Evolutionary conservation across 176 grass and related monocot genomes (phyloP).

Genomic region (Oryza nivara): DNA sequence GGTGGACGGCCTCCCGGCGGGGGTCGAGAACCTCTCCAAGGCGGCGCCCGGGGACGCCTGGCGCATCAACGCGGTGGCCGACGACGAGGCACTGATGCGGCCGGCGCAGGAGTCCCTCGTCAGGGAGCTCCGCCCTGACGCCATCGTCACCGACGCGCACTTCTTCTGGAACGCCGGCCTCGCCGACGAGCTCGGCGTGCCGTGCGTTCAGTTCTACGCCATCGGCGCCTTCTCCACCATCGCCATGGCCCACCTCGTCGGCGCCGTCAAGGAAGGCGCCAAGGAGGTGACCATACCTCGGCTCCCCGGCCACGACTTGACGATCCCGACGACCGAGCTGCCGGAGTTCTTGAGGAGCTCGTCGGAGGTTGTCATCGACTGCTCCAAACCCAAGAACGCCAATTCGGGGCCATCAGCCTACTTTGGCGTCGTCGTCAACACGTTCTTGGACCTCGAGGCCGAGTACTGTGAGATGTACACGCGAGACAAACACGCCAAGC

Average conservation of each 20-base stretch:
- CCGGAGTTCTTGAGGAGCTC: too few relatives aligned
- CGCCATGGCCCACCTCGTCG: not conserved
- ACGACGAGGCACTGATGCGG: not conserved
- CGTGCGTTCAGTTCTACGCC: slow-evolving; percentile 3
- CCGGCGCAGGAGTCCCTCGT: not conserved
- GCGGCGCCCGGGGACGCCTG: not conserved
- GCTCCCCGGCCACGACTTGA: not conserved
- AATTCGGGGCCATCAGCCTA: accelerated
- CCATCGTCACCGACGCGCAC: slow-evolving; percentile 27
- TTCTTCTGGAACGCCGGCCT: slow-evolving; percentile 27
- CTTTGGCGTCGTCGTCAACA: slow-evolving; percentile 28
- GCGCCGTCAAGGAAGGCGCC: too few relatives aligned
- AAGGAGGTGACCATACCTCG: not conserved
- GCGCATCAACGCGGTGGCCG: not conserved
- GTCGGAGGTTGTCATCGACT: too few relatives aligned
- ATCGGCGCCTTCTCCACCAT: slow-evolving; percentile 26
- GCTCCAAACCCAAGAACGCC: accelerated
- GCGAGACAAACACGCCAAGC: not conserved
- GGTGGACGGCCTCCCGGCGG: slow-evolving; percentile 30
- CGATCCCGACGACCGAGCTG: not conserved
- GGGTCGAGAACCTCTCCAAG: slow-evolving; percentile 33
- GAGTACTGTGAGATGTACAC: slow-evolving; percentile 2
- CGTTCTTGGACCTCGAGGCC: slow-evolving; percentile 31
- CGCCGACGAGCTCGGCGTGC: not conserved
- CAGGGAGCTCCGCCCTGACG: slow-evolving; percentile 10